Evolutionary conservation across 495 filamentous ascomycete species (phyloP), one percentile per base, ranked within the genome.

Genomic region (Podospora pseudoanserina): DNA sequence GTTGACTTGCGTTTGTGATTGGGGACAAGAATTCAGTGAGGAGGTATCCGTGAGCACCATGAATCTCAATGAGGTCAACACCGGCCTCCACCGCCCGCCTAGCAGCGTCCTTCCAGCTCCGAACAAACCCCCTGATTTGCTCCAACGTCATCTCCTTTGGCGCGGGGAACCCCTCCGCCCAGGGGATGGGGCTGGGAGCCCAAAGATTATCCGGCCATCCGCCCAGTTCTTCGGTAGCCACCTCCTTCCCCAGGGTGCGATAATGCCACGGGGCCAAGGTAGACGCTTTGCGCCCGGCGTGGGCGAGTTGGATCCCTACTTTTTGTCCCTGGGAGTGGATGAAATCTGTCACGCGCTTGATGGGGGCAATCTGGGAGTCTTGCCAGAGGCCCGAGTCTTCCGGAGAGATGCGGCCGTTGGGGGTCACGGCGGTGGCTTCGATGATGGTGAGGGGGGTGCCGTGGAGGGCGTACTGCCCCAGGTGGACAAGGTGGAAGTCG

Each of bases 221-320:
- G 18, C 85, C 85, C n/a, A 83, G 78, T 63, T 82, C 78, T 9
- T 81, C 78, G 0, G 85, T 80, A 13, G 82, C 82, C 11, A 86
- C 73, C 32, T 79, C 78, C 15, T 49, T 49, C 60, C 60, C 56
- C 7, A 66, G 32, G 9, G 13, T 6, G 57, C 44, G 62, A 60
- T 62, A 39, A 74, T 78, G 18, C 89, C 88, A 92, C 0, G 89
- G 89, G 0, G 88, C 81, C 2, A 87, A 73, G 0, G 83, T 87
- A 70, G 86, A 88, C 2, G 86, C 89, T 77, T 94, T 94, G 57
- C 91, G 84, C 16, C 91, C 91, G 23, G 90, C 90, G 72, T 94
- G 91, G 3, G 80, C 87, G 13, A 94, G 83, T 77, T 94, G 91
- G 69, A 94, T 88, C 16, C 85, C 90, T 49, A 89, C 77, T 73